phyloP scores from a whole-genome alignment of 148 eudicot species.

The Cornus kousa region DNA sequence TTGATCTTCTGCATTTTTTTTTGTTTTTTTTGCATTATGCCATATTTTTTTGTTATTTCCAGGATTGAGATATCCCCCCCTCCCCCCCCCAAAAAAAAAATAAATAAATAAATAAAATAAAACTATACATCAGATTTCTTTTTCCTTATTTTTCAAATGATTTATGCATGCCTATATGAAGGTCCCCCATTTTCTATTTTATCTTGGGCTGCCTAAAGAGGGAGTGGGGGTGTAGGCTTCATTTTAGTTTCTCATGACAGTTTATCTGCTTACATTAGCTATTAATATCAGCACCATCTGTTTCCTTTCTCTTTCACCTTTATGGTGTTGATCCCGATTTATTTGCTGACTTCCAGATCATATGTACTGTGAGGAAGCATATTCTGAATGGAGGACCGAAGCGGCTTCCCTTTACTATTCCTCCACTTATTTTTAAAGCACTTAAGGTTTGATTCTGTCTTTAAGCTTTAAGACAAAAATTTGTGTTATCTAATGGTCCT shows the following conservation, averaged over 20 bases:
- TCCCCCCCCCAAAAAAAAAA: too few relatives aligned
- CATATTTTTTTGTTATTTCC: background rate
- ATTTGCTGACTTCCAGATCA: constrained; percentile 59
- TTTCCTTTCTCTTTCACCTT: background rate
- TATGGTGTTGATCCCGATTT: constrained; percentile 19
- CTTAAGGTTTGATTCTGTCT: constrained; percentile 61
- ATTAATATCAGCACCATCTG: constrained; percentile 2
- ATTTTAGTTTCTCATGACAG: background rate
- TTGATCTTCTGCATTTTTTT: too few relatives aligned
- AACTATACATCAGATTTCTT: background rate
- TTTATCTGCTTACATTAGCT: background rate
- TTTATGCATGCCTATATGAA: background rate
- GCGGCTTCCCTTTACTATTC: constrained; percentile 81
- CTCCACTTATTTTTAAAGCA: constrained; percentile 81
- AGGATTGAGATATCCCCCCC: background rate
- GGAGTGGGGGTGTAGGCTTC: background rate
- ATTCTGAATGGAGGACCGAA: constrained; percentile 80
- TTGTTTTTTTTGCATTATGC: too few relatives aligned
- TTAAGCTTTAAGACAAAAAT: constrained; percentile 6
- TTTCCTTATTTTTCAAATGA: background rate
- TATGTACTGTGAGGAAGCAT: constrained; percentile 75
- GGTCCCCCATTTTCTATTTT: background rate
- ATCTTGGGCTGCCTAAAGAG: background rate
- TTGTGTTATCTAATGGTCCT: background rate
- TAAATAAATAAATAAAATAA: too few relatives aligned